These are phyloP conservation scores for Pittosporum tobira DNA, from an alignment of 129 eudicot species.

Conservation along the genomic window DNA sequence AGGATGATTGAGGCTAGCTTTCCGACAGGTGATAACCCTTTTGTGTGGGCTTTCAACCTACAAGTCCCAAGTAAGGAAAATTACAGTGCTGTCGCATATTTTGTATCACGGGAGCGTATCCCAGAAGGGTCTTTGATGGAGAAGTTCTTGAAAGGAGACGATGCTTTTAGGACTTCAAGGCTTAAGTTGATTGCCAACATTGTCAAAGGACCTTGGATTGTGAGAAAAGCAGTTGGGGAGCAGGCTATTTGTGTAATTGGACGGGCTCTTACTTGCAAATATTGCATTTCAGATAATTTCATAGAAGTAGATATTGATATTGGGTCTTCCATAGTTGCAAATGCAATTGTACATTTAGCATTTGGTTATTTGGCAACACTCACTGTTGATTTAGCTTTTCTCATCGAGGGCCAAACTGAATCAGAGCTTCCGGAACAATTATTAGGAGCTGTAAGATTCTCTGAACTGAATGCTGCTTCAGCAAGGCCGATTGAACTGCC, in stretches of 20 bases:
- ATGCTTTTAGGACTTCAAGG: slow-evolving; percentile 29
- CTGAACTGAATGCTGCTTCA: slow-evolving; percentile 29
- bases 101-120: slow-evolving; percentile 19
- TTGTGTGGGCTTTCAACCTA: slow-evolving; percentile 50
- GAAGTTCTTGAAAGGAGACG: slow-evolving; percentile 42
- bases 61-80: slow-evolving; percentile 50
- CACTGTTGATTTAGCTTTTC: slow-evolving; percentile 48
- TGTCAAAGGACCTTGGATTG: slow-evolving; percentile 54
- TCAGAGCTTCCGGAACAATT: slow-evolving; percentile 46
- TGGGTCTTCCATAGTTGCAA: slow-evolving; percentile 50
- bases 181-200: slow-evolving; percentile 46
- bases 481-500: slow-evolving; percentile 29
- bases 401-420: slow-evolving; percentile 46
- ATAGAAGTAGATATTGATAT: slow-evolving; percentile 45
- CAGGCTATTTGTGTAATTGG: slow-evolving; percentile 53
- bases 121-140: slow-evolving; percentile 33
- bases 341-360: slow-evolving; percentile 48
- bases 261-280: slow-evolving; percentile 39
- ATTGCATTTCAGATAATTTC: slow-evolving; percentile 26
- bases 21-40: slow-evolving; percentile 27
- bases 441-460: slow-evolving; percentile 47
- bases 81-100: slow-evolving; percentile 41
- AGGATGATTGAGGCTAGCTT: slow-evolving; percentile 23
- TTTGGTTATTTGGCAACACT: slow-evolving; percentile 33
- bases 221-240: slow-evolving; percentile 47